phyloP scores from a whole-genome alignment of 2,329 filamentous ascomycete genomes.

The Daldinia sp. region DNA sequence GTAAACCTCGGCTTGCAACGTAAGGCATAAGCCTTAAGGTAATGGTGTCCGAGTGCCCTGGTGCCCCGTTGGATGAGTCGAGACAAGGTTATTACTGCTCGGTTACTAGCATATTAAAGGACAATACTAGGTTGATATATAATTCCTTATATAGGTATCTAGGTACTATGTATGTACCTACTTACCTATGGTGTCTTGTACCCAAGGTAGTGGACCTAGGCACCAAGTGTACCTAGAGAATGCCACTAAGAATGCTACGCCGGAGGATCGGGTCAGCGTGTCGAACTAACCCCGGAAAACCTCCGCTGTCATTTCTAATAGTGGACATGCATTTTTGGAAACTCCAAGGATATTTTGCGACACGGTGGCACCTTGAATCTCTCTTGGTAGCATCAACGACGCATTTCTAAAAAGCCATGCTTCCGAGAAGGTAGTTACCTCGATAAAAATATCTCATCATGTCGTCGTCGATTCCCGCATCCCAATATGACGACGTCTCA shows the following conservation, averaged over 20 bases:
- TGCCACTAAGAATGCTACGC: no score
- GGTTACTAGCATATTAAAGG: background rate
- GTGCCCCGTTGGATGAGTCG: no score
- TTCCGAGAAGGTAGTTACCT: conserved; percentile 15
- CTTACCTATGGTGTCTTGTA: background rate
- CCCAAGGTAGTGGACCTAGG: background rate
- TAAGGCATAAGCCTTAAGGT: no score
- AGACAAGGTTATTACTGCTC: background rate
- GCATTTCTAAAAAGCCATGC: conserved; percentile 23
- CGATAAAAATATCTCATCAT: conserved; percentile 26
- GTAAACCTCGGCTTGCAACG: conserved; percentile 34
- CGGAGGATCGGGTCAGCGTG: no score
- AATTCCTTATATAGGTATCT: no score
- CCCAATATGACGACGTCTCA: conserved; percentile 17
- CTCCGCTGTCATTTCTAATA: conserved; percentile 5
- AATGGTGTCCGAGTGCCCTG: no score
- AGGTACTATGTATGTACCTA: no score
- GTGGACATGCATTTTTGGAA: no score
- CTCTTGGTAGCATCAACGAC: conserved; percentile 10
- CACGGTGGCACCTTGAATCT: conserved; percentile 10
- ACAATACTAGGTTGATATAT: background rate
- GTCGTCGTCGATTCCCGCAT: conserved; percentile 27
- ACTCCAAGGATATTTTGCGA: conserved; percentile 19
- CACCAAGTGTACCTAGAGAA: background rate
- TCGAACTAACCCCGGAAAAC: conserved; percentile 18